Evolutionary conservation across 176 grass and related monocot species (phyloP), one percentile per base, ranked within the genome.

Genomic region (Oryza officinalis): DNA sequence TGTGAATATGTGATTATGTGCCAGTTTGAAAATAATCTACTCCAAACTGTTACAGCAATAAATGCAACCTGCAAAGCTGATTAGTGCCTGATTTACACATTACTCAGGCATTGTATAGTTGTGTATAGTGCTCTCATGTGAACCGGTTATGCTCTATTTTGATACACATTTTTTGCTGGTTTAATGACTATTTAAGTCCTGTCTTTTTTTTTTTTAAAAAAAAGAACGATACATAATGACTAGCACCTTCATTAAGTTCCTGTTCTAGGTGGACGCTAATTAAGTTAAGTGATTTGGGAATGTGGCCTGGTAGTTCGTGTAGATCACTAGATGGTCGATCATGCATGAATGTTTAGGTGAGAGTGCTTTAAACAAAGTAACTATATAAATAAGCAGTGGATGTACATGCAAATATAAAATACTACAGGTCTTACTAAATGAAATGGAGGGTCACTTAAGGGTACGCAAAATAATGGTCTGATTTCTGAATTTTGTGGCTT

Each of bases 81-180:
- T 26, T 52, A 27, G 26, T 84, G 64, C 31, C 30, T 77, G n/a
- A 84, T 69, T 54, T 77, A 74, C 5, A 9, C 72, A 76, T 18
- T 25, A 50, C 52, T 46, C 57, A 17, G 13, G 23, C 43, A 65
- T 3, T 66, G 27, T 74, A 27, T 35, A 35, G 33, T 2, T 67
- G 30, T 65, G 57, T 65, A 26, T 27, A 33, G 37, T 40, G 41
- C 22, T 84, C 66, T 67, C 13, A 20, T 27, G 60, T 67, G 60
- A 49, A n/a, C 20, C 38, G 12, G 75, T 17, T 25, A 32, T 74
- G 6, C 3, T 31, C 6, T 45, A 25, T 50, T 81, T 57, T 40
- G 57, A 15, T 44, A 25, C 11, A 23, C 46, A 68, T 25, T 49
- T 22, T 80, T 52, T 45, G 35, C 28, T 69, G 65, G 77, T 41